phyloP scores from a whole-genome alignment of 768 basidiomycete species.

The Psilocybe subaeruginosa region DNA sequence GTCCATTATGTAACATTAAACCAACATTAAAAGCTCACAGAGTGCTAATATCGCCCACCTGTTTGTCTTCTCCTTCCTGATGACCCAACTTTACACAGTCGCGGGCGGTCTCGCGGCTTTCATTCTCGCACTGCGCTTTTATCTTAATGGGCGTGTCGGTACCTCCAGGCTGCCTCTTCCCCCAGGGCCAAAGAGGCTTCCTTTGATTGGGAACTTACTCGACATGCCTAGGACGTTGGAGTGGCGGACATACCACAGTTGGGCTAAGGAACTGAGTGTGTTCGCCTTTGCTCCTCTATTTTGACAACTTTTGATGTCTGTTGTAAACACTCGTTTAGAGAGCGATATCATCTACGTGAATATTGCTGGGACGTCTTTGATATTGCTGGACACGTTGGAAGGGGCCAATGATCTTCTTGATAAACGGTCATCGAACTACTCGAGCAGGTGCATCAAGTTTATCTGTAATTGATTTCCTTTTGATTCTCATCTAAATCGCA shows the following conservation, averaged over 20 bases:
- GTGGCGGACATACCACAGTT: slow-evolving; percentile 26
- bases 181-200: slow-evolving; percentile 26
- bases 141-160: not conserved
- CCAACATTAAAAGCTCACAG: too few species aligned
- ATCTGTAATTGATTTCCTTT: not conserved
- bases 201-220: slow-evolving; percentile 24
- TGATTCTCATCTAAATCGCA: not conserved
- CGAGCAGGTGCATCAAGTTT: slow-evolving; percentile 16
- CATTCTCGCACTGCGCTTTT: not conserved
- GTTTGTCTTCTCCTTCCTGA: too few species aligned
- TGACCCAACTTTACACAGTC: not conserved
- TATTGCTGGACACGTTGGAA: slow-evolving; percentile 39
- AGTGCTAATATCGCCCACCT: too few species aligned
- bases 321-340: slow-evolving; percentile 17
- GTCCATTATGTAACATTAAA: too few species aligned
- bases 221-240: slow-evolving; percentile 22
- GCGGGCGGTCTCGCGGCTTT: not conserved
- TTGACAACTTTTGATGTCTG: not conserved
- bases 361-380: slow-evolving; percentile 25
- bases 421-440: slow-evolving; percentile 37
- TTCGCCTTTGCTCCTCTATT: not conserved
- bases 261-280: slow-evolving; percentile 24
- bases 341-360: slow-evolving; percentile 32
- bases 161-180: slow-evolving; percentile 20
- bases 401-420: slow-evolving; percentile 45